Evolutionary conservation across 2,329 filamentous ascomycete genomes (phyloP), one percentile per base, ranked within the genome.

Genomic region (Colletotrichum sp.): DNA sequence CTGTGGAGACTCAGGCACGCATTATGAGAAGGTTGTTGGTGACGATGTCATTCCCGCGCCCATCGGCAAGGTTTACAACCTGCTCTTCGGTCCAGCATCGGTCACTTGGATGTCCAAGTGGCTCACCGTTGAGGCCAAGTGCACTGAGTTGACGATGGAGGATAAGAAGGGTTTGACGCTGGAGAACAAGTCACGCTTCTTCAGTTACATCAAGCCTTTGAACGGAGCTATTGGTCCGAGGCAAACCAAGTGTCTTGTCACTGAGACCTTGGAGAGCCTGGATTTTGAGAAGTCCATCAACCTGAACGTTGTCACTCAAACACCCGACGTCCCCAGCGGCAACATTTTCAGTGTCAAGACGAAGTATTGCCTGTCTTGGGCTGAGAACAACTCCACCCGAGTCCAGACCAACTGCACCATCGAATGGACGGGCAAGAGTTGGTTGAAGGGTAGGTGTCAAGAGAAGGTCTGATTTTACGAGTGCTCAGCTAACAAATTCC

Each of bases 401-500:
- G 87, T 99, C 34, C 92, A 97, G 77, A 94, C 96, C 86, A 98
- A 94, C 79, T 98, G 95, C 83, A 94, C 93, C 3, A 94, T 98
- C 58, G 97, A 99, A 82, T 99, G 97, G 97, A 93, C 94, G 5
- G 96, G 96, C 80, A 99, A 98, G 89, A 98, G 96, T 87, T 99
- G 97, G 97, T 87, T 99, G 61, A 98, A 97, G 87, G 95, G 96
- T 97, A 88, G 82, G 88, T 82, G 8, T n/a, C 16, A 43, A 18
- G 22, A 30, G 64, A 8, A 8, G 36, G n/a, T 32, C 65, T 28
- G 25, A 55, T 30, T 39, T 3, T n/a, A 15, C 13, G 10, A 30
- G 32, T 22, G 22, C 13, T 28, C 65, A 75, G 66, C 84, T 88
- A 78, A 88, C 74, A 39, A 25, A 66, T 68, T 58, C 43, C 78